Percentiles rank a stretch among this genome's conserved stretches.
Conservation (phyloP, 306 rosid genomes). For the Nissolia schottii region DNA sequence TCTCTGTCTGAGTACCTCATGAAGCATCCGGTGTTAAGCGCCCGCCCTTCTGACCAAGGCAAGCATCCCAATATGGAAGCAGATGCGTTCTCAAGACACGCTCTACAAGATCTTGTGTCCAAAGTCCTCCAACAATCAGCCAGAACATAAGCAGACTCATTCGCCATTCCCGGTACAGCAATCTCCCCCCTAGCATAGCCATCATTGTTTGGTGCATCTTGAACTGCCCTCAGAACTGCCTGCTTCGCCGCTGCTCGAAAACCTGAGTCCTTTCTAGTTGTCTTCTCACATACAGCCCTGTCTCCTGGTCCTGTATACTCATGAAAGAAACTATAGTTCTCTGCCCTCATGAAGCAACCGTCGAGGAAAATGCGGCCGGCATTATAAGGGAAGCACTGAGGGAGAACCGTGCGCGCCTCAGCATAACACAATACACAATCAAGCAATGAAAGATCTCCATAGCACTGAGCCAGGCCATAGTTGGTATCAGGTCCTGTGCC, state of each 20-base stretch:
- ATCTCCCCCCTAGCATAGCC: slow-evolving; percentile 52
- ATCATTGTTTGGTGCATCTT: slow-evolving; percentile 36
- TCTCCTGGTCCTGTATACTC: slow-evolving; percentile 61
- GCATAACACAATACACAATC: slow-evolving; percentile 86
- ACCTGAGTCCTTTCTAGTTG: slow-evolving; percentile 36
- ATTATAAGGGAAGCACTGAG: slow-evolving; percentile 71
- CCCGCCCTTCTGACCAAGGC: slow-evolving; percentile 82
- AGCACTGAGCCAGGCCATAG: slow-evolving; percentile 90
- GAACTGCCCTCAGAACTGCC: slow-evolving; percentile 47
- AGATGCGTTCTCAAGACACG: slow-evolving; percentile 74
- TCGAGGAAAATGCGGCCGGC: slow-evolving; percentile 74
- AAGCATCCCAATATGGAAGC: slow-evolving; percentile 58
- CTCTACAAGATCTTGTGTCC: slow-evolving; percentile 58
- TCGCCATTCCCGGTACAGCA: slow-evolving; percentile 30
- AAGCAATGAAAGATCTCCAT: slow-evolving; percentile 76
- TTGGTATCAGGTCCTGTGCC: slow-evolving; percentile 67
- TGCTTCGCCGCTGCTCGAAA: slow-evolving; percentile 45
- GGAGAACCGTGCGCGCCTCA: slow-evolving; percentile 76
- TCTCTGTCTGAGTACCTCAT: slow-evolving; percentile 78
- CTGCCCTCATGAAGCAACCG: slow-evolving; percentile 95
- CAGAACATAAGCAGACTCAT: slow-evolving; percentile 61
- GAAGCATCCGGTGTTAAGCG: slow-evolving; percentile 79
- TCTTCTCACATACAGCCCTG: slow-evolving; percentile 53
- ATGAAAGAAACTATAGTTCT: slow-evolving; percentile 63
- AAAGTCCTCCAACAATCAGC: slow-evolving; percentile 84